Percentiles rank a stretch among this genome's conserved stretches.
Evolutionary conservation across 1,284 basidiomycete species (phyloP).

Genomic region (Waitea zeae): DNA sequence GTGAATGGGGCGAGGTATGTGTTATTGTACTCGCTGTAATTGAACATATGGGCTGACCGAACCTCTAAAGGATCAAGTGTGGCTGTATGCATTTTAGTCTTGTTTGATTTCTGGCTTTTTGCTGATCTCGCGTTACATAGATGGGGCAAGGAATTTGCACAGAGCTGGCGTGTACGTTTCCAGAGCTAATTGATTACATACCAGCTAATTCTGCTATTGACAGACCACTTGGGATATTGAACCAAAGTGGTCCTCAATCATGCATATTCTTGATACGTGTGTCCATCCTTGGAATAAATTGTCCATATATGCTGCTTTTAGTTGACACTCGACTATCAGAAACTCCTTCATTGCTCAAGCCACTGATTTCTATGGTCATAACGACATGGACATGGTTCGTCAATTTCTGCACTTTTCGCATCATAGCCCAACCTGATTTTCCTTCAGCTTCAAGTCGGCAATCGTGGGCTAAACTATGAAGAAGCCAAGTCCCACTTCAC

Average conservation of each 20-base stretch:
- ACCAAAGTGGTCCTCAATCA: slow-evolving; percentile 19
- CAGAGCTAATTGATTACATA: too few relatives aligned
- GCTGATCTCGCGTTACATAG: slow-evolving; percentile 6
- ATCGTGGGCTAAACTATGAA: slow-evolving; percentile 35
- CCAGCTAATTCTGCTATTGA: too few relatives aligned
- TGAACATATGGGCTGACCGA: too few relatives aligned
- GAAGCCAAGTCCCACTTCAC: slow-evolving; percentile 48
- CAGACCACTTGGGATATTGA: slow-evolving; percentile 18
- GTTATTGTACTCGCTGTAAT: too few relatives aligned
- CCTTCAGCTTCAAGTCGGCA: too few relatives aligned
- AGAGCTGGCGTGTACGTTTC: slow-evolving; percentile 30
- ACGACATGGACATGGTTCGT: slow-evolving; percentile 42
- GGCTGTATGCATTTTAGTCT: too few relatives aligned
- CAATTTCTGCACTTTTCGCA: too few relatives aligned
- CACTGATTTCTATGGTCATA: slow-evolving; percentile 41
- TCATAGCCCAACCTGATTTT: too few relatives aligned
- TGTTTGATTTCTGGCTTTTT: too few relatives aligned
- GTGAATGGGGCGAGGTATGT: slow-evolving; percentile 37
- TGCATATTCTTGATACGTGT: slow-evolving; percentile 24
- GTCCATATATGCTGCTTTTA: neutral
- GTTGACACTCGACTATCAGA: slow-evolving; percentile 7
- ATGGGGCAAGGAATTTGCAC: slow-evolving; percentile 24
- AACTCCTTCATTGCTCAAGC: slow-evolving; percentile 27
- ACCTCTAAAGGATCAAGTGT: slow-evolving; percentile 26
- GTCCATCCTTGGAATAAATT: too few relatives aligned